Base-by-base conservation (phyloP, 2,329 filamentous ascomycete species). In the Nannizziopsis arthrosporioides region DNA sequence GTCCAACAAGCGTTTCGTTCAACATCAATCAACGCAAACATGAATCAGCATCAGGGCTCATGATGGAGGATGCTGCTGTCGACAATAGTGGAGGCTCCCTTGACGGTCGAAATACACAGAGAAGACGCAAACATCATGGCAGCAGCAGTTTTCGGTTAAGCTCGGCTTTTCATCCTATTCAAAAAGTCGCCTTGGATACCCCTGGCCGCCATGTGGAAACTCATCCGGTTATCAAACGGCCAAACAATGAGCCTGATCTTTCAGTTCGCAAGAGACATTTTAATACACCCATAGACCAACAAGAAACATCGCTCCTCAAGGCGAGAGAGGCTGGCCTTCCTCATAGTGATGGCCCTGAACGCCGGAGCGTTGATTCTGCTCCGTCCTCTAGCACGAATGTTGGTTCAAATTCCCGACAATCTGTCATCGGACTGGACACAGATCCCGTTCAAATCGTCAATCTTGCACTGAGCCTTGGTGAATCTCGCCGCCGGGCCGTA, bases 381-480 rank as follows among this genome's bases (percentile, higher is more conserved):
- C 35, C 34, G 8, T 36, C 40, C 6, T 32, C 41, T 7, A 39
- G 32, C n/a, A 12, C 36, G 22, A 34, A 40, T 40, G n/a, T 22
- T 31, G 8, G 4, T 18, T 30, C 15, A 7, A n/a, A 35, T 44
- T 27, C 43, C 32, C 30, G 35, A 2, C 22, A 40, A 31, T 15
- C 40, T 43, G 32, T 45, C 7, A 22, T 48, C 55, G 71, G 66
- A 5, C 61, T 84, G 15, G 80, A 87, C 57, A 74, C 84, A 51
- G 89, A 95, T 59, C 84, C 89, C 6, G 79, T 83, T 3, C 85
- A 94, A 64, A 93, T 96, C 54, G 87, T 96, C 37, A 88, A 88
- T 59, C 85, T 96, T 77, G 90, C 90, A 1, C 68, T 96, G 56
- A 92, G 83, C 54, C 68, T 96, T 43, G 94, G 85, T 68, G 87